phyloP scores from a whole-genome alignment of 164 flowering plant genomes.

The Berberis vulgaris region DNA sequence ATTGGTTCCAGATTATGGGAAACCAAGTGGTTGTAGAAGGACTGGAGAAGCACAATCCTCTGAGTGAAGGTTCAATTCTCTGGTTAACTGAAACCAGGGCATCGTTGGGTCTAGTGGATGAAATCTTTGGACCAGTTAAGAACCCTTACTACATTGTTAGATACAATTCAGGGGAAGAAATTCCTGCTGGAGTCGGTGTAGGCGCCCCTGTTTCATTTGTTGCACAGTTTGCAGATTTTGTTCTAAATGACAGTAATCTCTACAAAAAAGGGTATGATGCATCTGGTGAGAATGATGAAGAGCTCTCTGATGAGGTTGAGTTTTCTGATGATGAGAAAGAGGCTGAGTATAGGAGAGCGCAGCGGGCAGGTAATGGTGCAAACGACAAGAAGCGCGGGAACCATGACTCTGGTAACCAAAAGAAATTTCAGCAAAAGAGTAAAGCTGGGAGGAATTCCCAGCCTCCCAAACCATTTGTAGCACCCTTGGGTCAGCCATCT shows the following conservation, averaged over 20 bases:
- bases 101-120: constrained; percentile 80
- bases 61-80: constrained; percentile 87
- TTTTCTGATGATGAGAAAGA: constrained; percentile 98
- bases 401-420: constrained; percentile 24
- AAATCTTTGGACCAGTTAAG: constrained; percentile 91
- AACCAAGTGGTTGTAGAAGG: constrained; percentile 87
- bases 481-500: too few species aligned
- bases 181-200: constrained; percentile 52
- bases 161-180: constrained; percentile 70
- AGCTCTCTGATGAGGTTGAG: constrained; percentile 58
- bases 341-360: constrained; percentile 66
- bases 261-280: constrained; percentile 92
- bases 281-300: constrained; percentile 90
- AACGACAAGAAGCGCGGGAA: constrained; percentile 33
- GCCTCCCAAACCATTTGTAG: too few species aligned
- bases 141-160: constrained; percentile 81
- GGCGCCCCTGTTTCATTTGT: constrained; percentile 73
- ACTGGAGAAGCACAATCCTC: constrained; percentile 76
- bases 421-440: constrained; percentile 28
- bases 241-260: constrained; percentile 57
- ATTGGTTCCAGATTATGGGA: constrained; percentile 46
- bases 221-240: constrained; percentile 66
- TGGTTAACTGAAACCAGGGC: constrained; percentile 71
- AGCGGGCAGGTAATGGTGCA: constrained; percentile 48
- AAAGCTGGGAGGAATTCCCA: constrained; percentile 15